Base-by-base conservation (phyloP, 2,329 filamentous ascomycete genomes). In the Elsinoe necatrix region DNA sequence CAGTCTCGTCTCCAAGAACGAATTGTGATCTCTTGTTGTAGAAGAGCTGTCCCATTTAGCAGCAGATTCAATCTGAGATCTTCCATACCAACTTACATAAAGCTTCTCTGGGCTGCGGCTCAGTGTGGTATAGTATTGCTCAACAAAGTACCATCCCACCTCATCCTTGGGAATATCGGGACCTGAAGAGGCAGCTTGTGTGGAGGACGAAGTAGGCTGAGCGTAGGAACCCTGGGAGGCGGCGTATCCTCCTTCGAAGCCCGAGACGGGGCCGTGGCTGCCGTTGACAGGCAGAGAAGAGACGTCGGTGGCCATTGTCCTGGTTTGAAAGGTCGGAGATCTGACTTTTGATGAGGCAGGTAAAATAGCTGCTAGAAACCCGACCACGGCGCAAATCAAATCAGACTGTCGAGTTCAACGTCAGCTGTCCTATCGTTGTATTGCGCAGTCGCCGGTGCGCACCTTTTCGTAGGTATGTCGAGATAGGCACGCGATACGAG, bases 61-160 rank as follows among this genome's bases (percentile, higher is more conserved):
- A 52, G 57, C 42, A 60, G 54, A 35, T 4, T 35, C 16, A 39
- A 20, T 31, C 11, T 16, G 6, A 16, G 4, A 29, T 20, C n/a
- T 45, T 4, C 4, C 27, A 29, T 37, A 12, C 11, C 16, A 25
- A 69, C 75, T 66, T 69, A 79, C 76, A 69, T 90, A 92, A 66
- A 98, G 87, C 75, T 93, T 95, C 70, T 95, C 90, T 20, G 93
- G 91, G 63, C 79, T 87, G 75, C 92, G 91, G 83, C 91, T 96
- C 69, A 98, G 77, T 61, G 90, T 98, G 65, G 89, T 97, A 77
- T 98, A 98, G 80, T 96, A 98, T 74, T 95, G 90, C 81, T 97
- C 91, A 58, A 98, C 93, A 66, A 98, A 98, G 77, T 92, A 97
- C 93, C 93, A 98, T 73, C 90, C 93, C 64, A 98, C 90, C 77